Percentiles rank a stretch among this genome's conserved stretches.
Conservation (phyloP, 345 rosid species). For the Eucalyptus brandiana region DNA sequence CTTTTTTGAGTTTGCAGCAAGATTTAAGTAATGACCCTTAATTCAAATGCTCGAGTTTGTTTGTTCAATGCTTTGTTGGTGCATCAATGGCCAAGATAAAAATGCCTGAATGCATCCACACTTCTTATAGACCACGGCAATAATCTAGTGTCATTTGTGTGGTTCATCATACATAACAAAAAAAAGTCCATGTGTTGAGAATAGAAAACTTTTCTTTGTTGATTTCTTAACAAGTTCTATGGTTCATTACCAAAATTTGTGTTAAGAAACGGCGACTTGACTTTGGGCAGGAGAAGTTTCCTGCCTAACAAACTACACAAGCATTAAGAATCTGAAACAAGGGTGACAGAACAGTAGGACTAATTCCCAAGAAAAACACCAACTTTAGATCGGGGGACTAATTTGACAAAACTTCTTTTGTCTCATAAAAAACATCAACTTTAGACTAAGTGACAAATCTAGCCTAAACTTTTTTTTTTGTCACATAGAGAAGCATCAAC, state of each 20-base stretch:
- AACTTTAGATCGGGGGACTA: no score
- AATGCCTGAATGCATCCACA: not conserved
- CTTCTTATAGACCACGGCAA: not conserved
- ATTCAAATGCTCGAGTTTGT: not conserved
- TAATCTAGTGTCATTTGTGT: not conserved
- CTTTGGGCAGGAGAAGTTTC: not conserved
- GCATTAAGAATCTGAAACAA: not conserved
- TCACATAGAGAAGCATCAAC: rapidly evolving
- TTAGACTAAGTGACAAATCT: no score
- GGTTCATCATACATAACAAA: not conserved
- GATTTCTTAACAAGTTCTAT: not conserved
- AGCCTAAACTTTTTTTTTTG: no score
- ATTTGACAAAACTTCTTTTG: no score
- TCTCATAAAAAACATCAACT: no score
- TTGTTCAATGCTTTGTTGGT: not conserved
- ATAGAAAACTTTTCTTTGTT: not conserved
- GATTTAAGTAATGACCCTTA: not conserved
- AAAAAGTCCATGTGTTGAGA: not conserved
- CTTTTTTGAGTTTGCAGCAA: not conserved
- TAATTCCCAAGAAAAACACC: no score
- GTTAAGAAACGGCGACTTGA: not conserved
- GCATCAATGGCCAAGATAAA: not conserved
- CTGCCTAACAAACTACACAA: not conserved
- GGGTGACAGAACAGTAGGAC: not conserved
- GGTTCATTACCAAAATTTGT: not conserved